These are phyloP conservation scores for Papilionanthe hybrid DNA, from an alignment of 116 monocot genomes.

Conservation along the genomic window DNA sequence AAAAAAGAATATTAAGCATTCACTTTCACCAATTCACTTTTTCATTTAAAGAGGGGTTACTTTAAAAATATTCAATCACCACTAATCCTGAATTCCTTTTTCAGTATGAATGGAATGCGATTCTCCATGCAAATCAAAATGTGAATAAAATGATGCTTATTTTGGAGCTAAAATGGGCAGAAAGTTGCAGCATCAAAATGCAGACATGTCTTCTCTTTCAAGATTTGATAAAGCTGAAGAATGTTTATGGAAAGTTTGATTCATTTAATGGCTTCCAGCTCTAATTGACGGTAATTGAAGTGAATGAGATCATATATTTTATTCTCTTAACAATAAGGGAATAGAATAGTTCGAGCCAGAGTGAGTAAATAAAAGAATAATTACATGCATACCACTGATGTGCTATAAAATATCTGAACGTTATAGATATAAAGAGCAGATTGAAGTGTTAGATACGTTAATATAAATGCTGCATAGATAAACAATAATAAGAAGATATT, in stretches of 20 bases:
- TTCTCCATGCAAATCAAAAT: neutral
- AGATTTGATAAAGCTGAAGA: neutral
- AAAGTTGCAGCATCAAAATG: neutral
- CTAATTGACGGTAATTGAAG: neutral
- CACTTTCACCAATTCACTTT: too few species aligned
- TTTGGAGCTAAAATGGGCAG: neutral
- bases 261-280: neutral
- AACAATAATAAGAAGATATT: too few species aligned
- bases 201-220: neutral
- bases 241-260: neutral
- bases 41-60: too few species aligned
- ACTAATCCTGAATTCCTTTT: neutral
- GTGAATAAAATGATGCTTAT: neutral
- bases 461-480: too few species aligned
- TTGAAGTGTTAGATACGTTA: too few species aligned
- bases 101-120: constrained; percentile 1
- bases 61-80: too few species aligned
- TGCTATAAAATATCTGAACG: too few species aligned
- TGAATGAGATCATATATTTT: neutral
- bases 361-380: too few species aligned
- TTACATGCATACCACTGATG: too few species aligned
- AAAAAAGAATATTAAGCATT: too few species aligned
- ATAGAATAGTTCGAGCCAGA: too few species aligned
- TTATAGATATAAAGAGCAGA: too few species aligned
- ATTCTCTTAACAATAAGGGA: neutral